Base-by-base conservation (phyloP, 805 yeast genomes). In the Suhomyces tanzawaensis region DNA sequence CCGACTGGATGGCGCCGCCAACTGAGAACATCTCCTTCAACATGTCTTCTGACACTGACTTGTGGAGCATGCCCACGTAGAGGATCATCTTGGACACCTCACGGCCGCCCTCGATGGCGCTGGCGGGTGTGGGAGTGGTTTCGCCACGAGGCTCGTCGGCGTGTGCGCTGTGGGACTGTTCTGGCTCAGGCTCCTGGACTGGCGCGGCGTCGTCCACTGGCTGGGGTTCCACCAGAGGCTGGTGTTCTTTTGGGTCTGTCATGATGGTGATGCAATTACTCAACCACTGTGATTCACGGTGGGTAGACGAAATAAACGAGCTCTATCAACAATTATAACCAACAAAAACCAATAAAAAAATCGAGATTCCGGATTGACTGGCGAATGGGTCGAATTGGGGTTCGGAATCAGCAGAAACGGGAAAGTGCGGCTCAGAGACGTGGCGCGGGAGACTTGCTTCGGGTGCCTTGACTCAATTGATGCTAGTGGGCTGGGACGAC, bases 91-190 rank as follows among this genome's bases (percentile, higher is more conserved):
- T 75, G 24, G 89, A 81, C 6, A 83, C 73, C 53, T 85, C 91
- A 51, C 95, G 77, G 22, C 95, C 95, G 37, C 95, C 95, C 39
- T 80, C 79, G 15, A 75, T 60, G 12, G 91, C 93, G 44, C 76
- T 71, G n/a, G 90, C 90, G 6, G 50, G 47, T 3, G 32, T n/a
- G 27, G 32, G 26, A 13, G 27, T 19, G 11, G 37, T 4, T 32
- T 37, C 41, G 24, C 24, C 24, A 11, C 7, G 24, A 11, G 7
- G 24, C 11, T 21, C 11, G 11, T 11, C 11, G 24, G 19, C 15
- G 15, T 14, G 7, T 12, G 31, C 12, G 31, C 19, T 14, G 28
- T 7, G 15, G 28, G 28, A 25, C 28, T 25, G 13, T 12, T 25
- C 16, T 25, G 25, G 12, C 12, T 8, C 25, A 22, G 29, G 16